Evolutionary conservation across 176 grass and related monocot species (phyloP).

Genomic region (Ensete glaucum): DNA sequence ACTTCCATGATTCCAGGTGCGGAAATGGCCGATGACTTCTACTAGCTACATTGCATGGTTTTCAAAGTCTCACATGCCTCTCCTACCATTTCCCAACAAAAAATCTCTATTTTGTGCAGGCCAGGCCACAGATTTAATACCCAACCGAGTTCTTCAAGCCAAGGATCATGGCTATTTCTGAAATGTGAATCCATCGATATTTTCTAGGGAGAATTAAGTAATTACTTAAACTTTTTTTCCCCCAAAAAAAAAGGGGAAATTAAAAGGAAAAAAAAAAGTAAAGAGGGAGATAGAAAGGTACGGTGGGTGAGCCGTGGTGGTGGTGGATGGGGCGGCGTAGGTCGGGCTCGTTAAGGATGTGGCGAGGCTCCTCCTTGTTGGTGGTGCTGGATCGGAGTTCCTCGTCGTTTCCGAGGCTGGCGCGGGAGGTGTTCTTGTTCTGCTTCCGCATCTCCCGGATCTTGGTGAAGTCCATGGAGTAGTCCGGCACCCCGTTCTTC

Average conservation of each 20-base stretch:
- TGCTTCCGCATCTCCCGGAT: conserved; percentile 51
- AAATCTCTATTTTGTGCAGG: no score
- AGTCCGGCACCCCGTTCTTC: conserved; percentile 41
- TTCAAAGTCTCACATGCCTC: no score
- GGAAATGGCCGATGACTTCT: no score
- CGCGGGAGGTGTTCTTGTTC: conserved; percentile 43
- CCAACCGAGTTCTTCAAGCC: no score
- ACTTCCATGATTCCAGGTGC: no score
- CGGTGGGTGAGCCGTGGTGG: conserved; percentile 2
- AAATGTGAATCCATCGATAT: no score
- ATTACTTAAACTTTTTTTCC: no score
- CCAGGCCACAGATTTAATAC: no score
- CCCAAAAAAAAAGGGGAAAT: not conserved
- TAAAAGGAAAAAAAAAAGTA: not conserved
- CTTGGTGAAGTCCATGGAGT: conserved; percentile 66
- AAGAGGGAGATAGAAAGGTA: not conserved
- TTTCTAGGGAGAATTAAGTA: no score
- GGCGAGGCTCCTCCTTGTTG: not conserved
- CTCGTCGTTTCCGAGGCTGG: conserved; percentile 26
- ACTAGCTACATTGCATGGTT: no score
- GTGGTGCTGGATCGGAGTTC: not conserved
- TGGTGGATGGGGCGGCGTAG: not conserved
- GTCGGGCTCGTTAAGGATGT: not conserved
- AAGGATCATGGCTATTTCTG: no score
- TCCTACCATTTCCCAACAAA: no score